Conservation (phyloP, 805 yeast genomes). For the Ogataea ramenticola region DNA sequence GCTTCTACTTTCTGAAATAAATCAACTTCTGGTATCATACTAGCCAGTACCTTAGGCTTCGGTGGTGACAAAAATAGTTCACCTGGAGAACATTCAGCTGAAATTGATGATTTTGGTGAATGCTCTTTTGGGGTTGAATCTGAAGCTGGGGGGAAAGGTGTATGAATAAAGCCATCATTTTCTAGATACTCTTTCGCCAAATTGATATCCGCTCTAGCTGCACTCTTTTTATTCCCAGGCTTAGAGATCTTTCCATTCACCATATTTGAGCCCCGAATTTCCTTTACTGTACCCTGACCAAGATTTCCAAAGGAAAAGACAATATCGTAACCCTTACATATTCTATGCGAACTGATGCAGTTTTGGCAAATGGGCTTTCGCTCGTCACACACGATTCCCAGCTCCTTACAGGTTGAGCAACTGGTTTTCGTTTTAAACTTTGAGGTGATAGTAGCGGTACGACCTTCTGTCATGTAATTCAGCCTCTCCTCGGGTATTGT, state of each 20-base stretch:
- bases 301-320: neutral
- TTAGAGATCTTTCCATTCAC: neutral
- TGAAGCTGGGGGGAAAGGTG: neutral
- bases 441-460: neutral
- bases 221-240: neutral
- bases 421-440: slow-evolving; percentile 34
- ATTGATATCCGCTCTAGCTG: neutral
- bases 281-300: neutral
- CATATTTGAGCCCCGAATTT: neutral
- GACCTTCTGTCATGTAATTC: slow-evolving; percentile 3
- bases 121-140: neutral
- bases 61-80: neutral
- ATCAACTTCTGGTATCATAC: slow-evolving; percentile 13
- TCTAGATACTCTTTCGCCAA: neutral
- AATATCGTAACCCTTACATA: slow-evolving; percentile 33
- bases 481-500: no score
- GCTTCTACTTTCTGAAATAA: slow-evolving; percentile 14
- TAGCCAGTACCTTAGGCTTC: slow-evolving; percentile 4
- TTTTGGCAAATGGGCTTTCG: slow-evolving; percentile 36
- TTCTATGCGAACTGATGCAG: slow-evolving; percentile 29
- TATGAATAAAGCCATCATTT: neutral
- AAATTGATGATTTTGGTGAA: neutral
- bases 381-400: slow-evolving; percentile 42
- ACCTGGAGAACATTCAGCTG: neutral
- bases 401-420: slow-evolving; percentile 41